phyloP scores from a whole-genome alignment of 2,329 filamentous ascomycete species.

The Trichophyton schoenleinii region DNA sequence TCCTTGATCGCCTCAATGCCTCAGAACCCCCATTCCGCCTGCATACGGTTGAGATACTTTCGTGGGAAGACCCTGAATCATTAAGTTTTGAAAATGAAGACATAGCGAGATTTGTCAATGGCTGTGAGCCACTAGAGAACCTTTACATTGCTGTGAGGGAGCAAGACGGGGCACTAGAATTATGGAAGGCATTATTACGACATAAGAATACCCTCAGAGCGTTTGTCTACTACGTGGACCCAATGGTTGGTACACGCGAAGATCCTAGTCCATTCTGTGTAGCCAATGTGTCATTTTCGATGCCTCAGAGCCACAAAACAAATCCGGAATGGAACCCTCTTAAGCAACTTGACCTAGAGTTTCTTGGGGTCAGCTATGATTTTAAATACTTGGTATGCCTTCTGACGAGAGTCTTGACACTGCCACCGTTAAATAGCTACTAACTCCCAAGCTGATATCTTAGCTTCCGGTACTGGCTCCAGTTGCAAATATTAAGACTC shows the following conservation, averaged over 20 bases:
- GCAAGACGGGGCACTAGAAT: neutral
- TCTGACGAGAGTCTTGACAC: no score
- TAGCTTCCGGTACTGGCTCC: neutral
- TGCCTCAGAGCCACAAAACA: neutral
- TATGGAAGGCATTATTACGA: neutral
- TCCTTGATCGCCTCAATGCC: neutral
- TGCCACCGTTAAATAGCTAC: no score
- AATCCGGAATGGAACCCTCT: neutral
- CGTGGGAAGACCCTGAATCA: neutral
- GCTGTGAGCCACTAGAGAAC: neutral
- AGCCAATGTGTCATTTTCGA: neutral
- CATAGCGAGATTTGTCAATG: neutral
- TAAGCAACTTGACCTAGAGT: neutral
- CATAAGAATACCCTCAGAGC: neutral
- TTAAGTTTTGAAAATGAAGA: neutral
- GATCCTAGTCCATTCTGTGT: no score
- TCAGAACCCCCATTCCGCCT: neutral
- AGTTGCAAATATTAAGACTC: neutral
- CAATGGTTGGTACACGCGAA: no score
- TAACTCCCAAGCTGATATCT: neutral
- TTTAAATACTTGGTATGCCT: neutral
- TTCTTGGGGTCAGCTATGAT: neutral
- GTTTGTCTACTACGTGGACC: no score
- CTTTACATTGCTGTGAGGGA: neutral
- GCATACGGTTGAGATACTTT: neutral